Percentiles rank a stretch among this genome's conserved stretches.
These are phyloP conservation scores for Aspergillus sp. DNA, from an alignment of 2,329 filamentous ascomycete genomes.

Conservation along the genomic window DNA sequence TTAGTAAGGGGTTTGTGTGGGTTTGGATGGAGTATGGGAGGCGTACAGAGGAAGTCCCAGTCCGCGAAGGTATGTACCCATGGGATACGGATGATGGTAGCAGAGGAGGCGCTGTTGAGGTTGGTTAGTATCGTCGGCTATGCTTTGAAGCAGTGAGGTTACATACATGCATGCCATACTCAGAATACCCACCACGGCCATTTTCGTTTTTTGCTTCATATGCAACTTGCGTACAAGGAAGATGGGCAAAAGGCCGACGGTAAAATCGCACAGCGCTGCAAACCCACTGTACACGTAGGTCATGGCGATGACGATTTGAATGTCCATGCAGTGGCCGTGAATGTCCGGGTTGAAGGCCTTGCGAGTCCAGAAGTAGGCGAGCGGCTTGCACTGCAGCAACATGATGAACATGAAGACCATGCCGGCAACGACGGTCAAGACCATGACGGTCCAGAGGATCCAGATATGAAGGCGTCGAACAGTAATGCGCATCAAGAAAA, in stretches of 20 bases:
- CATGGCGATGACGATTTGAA: slow-evolving; percentile 36
- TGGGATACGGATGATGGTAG: slow-evolving; percentile 49
- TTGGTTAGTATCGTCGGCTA: not conserved
- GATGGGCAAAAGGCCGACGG: slow-evolving; percentile 55
- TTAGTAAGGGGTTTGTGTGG: not conserved
- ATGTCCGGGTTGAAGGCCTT: slow-evolving; percentile 26
- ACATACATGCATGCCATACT: slow-evolving; percentile 48
- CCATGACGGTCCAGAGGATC: slow-evolving; percentile 51
- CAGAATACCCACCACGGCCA: slow-evolving; percentile 56
- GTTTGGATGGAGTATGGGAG: not conserved
- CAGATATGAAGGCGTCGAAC: slow-evolving; percentile 49
- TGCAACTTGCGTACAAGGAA: slow-evolving; percentile 59
- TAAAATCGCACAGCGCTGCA: slow-evolving; percentile 51
- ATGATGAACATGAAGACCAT: slow-evolving; percentile 55
- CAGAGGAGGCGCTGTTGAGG: slow-evolving; percentile 43
- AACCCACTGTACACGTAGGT: slow-evolving; percentile 39
- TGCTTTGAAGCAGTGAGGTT: not conserved
- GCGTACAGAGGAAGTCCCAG: slow-evolving; percentile 39
- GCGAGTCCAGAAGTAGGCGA: slow-evolving; percentile 53
- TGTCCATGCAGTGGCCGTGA: slow-evolving; percentile 47
- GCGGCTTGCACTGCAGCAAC: slow-evolving; percentile 56
- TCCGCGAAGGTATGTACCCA: slow-evolving; percentile 43
- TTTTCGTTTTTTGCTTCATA: slow-evolving; percentile 56
- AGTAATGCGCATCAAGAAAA: slow-evolving; percentile 56
- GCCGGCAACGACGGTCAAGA: slow-evolving; percentile 48